A percentile compares a stretch with the other conserved stretches of the same genome.
Evolutionary conservation across 805 yeast species (phyloP).

Genomic region (Candida nitratophila): DNA sequence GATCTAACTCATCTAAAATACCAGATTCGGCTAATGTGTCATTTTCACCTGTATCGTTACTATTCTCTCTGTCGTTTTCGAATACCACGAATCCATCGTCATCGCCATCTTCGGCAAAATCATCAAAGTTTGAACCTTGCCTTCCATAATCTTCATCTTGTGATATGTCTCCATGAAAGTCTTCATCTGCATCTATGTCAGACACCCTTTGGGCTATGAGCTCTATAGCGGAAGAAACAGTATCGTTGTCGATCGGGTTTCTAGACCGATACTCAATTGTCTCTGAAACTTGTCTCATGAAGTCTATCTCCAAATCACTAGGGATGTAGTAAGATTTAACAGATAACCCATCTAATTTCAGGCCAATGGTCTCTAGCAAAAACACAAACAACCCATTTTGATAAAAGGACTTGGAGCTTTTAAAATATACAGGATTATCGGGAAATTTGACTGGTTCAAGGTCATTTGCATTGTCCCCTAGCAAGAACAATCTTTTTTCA

Average conservation of each 20-base stretch:
- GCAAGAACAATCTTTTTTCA: neutral
- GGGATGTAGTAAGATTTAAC: neutral
- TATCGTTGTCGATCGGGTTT: neutral
- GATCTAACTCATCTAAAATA: neutral
- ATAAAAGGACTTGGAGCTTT: neutral
- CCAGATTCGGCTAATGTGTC: constrained; percentile 5
- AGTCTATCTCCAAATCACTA: neutral
- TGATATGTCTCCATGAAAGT: too few relatives aligned
- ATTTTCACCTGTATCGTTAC: constrained; percentile 5
- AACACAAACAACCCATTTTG: neutral
- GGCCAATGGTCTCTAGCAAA: neutral
- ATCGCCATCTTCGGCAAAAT: constrained; percentile 10
- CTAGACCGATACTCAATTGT: neutral
- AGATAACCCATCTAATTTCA: neutral
- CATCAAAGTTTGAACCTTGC: constrained; percentile 2
- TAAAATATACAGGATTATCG: neutral
- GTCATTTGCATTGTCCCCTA: neutral
- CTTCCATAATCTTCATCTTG: neutral
- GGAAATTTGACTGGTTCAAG: neutral
- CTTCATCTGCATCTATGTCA: neutral
- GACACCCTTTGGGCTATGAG: neutral
- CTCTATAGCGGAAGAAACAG: neutral
- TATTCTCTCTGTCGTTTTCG: too few relatives aligned
- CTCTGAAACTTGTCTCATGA: neutral
- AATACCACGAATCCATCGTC: constrained; percentile 9